These are phyloP conservation scores for Candida quercuum DNA, from an alignment of 805 yeast genomes.

Conservation along the genomic window DNA sequence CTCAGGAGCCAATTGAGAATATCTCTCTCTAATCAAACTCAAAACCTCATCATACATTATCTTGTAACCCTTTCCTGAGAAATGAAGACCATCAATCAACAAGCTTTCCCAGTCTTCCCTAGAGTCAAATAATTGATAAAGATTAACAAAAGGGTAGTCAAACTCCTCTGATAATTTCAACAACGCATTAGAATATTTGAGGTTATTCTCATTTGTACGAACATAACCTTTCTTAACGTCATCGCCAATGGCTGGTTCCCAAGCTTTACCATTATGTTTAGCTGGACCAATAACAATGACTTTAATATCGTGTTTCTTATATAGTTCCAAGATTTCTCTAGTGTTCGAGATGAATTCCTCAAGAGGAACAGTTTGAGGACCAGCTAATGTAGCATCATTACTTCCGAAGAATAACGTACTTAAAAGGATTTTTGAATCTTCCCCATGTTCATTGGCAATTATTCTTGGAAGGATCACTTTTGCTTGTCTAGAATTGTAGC, in stretches of 20 bases:
- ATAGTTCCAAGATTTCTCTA: constrained; percentile 33
- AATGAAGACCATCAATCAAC: constrained; percentile 57
- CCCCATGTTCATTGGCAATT: constrained; percentile 42
- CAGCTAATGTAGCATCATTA: constrained; percentile 56
- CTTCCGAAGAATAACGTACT: constrained; percentile 74
- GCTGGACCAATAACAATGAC: constrained; percentile 63
- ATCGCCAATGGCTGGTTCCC: constrained; percentile 30
- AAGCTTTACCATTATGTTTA: constrained; percentile 40
- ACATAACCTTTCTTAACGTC: constrained; percentile 34
- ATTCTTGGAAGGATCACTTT: constrained; percentile 43
- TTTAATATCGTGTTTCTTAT: constrained; percentile 37
- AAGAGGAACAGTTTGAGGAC: constrained; percentile 46
- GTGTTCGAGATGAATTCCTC: constrained; percentile 46
- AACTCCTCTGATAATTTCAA: constrained; percentile 37
- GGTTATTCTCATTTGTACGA: constrained; percentile 41
- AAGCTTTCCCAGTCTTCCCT: constrained; percentile 36
- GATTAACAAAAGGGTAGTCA: constrained; percentile 54
- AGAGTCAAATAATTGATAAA: constrained; percentile 40
- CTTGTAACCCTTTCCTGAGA: constrained; percentile 46
- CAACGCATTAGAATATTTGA: constrained; percentile 47
- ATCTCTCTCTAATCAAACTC: constrained; percentile 31
- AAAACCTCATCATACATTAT: constrained; percentile 41
- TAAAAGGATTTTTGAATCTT: constrained; percentile 28
- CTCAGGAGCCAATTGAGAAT: constrained; percentile 45
- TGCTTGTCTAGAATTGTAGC: constrained; percentile 68